Evolutionary conservation across 768 basidiomycete species (phyloP).

Genomic region (Gloeophyllum trabeum): DNA sequence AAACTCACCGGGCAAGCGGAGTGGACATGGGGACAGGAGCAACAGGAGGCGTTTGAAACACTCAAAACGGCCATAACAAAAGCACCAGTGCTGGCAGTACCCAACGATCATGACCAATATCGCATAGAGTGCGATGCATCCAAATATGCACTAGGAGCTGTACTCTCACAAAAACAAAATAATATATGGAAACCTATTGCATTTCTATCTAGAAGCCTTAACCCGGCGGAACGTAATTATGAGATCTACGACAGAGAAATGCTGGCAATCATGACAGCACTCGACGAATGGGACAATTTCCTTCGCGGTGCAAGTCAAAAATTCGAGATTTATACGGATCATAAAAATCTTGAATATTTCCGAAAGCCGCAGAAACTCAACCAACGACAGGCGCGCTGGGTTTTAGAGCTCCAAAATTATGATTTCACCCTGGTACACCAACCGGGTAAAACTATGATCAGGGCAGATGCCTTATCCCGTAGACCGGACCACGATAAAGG

Average conservation of each 20-base stretch:
- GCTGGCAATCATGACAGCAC: slow-evolving; percentile 20
- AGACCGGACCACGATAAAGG: background rate
- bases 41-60: too few species aligned
- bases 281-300: slow-evolving; percentile 11
- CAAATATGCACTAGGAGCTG: slow-evolving; percentile 15
- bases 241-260: slow-evolving; percentile 25
- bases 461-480: background rate
- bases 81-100: too few species aligned
- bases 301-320: slow-evolving; percentile 9
- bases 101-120: slow-evolving; percentile 16
- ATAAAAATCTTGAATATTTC: slow-evolving; percentile 17
- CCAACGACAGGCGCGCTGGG: slow-evolving; percentile 20
- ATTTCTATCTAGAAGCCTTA: slow-evolving; percentile 11
- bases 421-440: background rate
- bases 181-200: slow-evolving; percentile 17
- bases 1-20: too few species aligned
- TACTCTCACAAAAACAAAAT: slow-evolving; percentile 5
- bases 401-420: slow-evolving; percentile 26
- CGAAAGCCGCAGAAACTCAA: slow-evolving; percentile 13
- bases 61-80: too few species aligned
- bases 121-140: slow-evolving; percentile 18
- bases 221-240: slow-evolving; percentile 20
- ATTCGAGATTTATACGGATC: slow-evolving; percentile 13
- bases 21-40: too few species aligned
- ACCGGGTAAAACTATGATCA: background rate